These are phyloP conservation scores for Microglena sp. DNA, from an alignment of 139 green algal genomes.

Conservation along the genomic window DNA sequence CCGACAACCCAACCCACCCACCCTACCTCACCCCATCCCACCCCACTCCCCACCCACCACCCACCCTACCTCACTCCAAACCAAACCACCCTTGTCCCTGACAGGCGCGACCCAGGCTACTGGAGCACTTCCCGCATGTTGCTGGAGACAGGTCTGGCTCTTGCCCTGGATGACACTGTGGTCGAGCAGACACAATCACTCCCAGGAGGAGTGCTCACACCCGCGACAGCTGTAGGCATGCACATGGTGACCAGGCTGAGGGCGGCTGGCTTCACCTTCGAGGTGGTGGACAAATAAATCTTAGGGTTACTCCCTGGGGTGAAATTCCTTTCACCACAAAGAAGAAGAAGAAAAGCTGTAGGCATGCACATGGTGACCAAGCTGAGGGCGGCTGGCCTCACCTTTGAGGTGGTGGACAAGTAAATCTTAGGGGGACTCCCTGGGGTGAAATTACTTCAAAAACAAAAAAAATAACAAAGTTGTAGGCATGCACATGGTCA, in stretches of 20 bases:
- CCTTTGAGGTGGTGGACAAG: too few relatives aligned
- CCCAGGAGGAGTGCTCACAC: background rate
- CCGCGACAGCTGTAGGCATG: slow-evolving; percentile 8
- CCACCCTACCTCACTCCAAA: background rate
- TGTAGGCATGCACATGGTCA: too few relatives aligned
- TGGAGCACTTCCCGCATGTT: slow-evolving; percentile 51
- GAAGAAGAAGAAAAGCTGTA: too few relatives aligned
- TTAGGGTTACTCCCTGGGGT: too few relatives aligned
- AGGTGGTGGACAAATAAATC: too few relatives aligned
- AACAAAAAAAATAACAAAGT: too few relatives aligned
- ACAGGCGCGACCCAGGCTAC: slow-evolving; percentile 59
- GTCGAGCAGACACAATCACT: background rate
- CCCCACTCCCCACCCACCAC: too few relatives aligned
- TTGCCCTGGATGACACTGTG: slow-evolving; percentile 26
- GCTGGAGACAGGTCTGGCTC: slow-evolving; percentile 51
- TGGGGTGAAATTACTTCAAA: too few relatives aligned
- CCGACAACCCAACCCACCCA: background rate
- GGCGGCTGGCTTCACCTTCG: background rate
- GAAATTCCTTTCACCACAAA: too few relatives aligned
- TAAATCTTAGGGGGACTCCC: too few relatives aligned
- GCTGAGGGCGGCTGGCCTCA: too few relatives aligned
- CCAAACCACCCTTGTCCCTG: background rate
- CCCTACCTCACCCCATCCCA: background rate
- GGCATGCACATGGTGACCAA: too few relatives aligned
- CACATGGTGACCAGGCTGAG: background rate